Evolutionary conservation across 345 rosid species (phyloP), one percentile per base, ranked within the genome.

Genomic region (Psidium friedrichsthalianum): DNA sequence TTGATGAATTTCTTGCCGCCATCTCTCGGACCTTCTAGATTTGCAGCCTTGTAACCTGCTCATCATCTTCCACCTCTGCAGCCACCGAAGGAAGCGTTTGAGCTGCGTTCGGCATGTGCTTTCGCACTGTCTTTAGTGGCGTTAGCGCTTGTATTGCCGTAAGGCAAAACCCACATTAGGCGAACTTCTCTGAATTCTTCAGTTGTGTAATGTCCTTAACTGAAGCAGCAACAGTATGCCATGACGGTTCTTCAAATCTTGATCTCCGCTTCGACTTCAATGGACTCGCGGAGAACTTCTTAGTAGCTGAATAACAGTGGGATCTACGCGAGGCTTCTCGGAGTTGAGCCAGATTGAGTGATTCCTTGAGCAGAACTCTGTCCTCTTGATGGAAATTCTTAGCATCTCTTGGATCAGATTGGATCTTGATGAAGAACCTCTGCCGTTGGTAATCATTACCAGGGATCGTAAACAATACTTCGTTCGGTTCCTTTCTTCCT

Each of bases 41-140:
- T 89, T 86, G 89, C 89, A 47, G 87, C 85, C 85, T 69, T 55
- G 89, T 87, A 87, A 83, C 87, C 78, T 87, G 87, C n/a, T 87
- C 89, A 12, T 87, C 87, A 49, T 87, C 89, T 51, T 82, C 91
- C n/a, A 82, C 88, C 25, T 88, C 92, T 16, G 27, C 88, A 61
- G 55, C 59, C 18, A 87, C 85, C 20, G 86, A 74, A 57, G 86
- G 82, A 55, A 94, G 94, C 14, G 89, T 94, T 69, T 82, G 90
- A 2, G 93, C 93, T 8, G 93, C 88, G 42, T 87, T 22, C 42
- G 92, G 89, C 27, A 69, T 57, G 14, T n/a, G 92, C 85, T 82
- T 82, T 91, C 5, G 88, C 47, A 32, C 78, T 5, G 24, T 69
- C 78, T 18, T 5, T 69, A 69, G 47, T 85, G 82, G 85, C 83